Percentiles rank a stretch among this genome's conserved stretches.
Evolutionary conservation across 2,329 filamentous ascomycete genomes (phyloP).

Genomic region (Colletotrichum viniferum): DNA sequence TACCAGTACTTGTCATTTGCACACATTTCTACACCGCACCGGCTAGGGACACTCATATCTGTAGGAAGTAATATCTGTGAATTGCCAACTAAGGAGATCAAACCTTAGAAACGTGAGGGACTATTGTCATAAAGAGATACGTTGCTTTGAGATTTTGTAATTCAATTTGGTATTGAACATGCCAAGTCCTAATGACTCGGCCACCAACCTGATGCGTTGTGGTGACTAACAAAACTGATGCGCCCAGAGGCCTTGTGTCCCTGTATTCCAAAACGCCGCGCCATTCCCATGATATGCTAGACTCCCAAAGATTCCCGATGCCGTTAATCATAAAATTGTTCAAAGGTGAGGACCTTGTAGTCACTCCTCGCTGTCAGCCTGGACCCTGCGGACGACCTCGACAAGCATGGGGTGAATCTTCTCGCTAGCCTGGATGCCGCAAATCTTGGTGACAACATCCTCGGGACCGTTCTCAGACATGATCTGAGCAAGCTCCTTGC

Average conservation of each 20-base stretch:
- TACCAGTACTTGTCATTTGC: neutral
- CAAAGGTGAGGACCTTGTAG: conserved; percentile 19
- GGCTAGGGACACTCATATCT: no score
- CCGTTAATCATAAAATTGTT: conserved; percentile 5
- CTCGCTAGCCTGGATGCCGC: conserved; percentile 77
- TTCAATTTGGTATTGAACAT: neutral
- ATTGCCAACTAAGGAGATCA: no score
- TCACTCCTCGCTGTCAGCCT: conserved; percentile 64
- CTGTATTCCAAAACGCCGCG: neutral
- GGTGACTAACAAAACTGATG: neutral
- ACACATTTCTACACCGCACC: no score
- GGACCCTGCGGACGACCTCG: conserved; percentile 82
- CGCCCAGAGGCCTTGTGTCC: neutral
- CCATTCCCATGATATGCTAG: conserved; percentile 13
- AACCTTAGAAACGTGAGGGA: no score
- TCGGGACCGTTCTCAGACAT: conserved; percentile 76
- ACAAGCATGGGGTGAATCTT: conserved; percentile 79
- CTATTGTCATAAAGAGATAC: neutral
- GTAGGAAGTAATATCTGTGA: no score
- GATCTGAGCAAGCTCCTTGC: conserved; percentile 81
- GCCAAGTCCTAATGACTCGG: neutral
- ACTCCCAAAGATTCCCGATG: neutral
- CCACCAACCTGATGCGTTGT: neutral
- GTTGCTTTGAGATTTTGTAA: neutral
- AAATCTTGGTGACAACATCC: conserved; percentile 80